Evolutionary conservation across 1,284 basidiomycete species (phyloP).

Genomic region (Mycena citricolor): DNA sequence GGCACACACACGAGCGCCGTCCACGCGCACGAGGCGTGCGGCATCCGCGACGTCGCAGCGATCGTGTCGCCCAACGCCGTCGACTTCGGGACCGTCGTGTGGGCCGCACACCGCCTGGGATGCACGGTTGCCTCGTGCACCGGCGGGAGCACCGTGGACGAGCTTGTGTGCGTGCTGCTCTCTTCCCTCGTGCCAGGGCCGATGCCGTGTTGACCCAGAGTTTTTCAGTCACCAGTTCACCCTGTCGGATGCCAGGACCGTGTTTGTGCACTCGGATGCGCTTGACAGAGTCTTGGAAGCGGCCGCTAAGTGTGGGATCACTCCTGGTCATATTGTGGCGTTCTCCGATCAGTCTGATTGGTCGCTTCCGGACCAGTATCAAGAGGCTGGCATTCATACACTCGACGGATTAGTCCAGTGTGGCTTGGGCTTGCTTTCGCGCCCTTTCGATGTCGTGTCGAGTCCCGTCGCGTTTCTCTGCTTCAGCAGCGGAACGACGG

Average conservation of each 20-base stretch:
- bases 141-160: background rate
- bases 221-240: slow-evolving; percentile 1
- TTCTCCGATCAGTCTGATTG: background rate
- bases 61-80: slow-evolving; percentile 2
- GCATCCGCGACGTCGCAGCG: slow-evolving; percentile 2
- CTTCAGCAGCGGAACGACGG: slow-evolving; percentile 12
- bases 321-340: background rate
- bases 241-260: background rate
- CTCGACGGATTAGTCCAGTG: background rate
- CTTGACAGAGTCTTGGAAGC: slow-evolving; percentile 1
- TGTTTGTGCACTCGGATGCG: background rate
- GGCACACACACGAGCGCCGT: background rate
- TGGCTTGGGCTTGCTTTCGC: background rate
- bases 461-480: slow-evolving; percentile 5
- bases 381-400: background rate
- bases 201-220: too few species aligned
- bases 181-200: too few species aligned
- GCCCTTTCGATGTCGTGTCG: background rate
- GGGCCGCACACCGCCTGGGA: slow-evolving; percentile 5
- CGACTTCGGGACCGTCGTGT: slow-evolving; percentile 1
- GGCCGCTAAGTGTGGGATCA: background rate
- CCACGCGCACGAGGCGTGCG: background rate
- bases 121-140: slow-evolving; percentile 3
- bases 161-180: background rate
- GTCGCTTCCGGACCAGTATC: background rate